Base-by-base conservation (phyloP, 768 basidiomycete genomes). In the Tylopilus plumbeoviolaceoides region DNA sequence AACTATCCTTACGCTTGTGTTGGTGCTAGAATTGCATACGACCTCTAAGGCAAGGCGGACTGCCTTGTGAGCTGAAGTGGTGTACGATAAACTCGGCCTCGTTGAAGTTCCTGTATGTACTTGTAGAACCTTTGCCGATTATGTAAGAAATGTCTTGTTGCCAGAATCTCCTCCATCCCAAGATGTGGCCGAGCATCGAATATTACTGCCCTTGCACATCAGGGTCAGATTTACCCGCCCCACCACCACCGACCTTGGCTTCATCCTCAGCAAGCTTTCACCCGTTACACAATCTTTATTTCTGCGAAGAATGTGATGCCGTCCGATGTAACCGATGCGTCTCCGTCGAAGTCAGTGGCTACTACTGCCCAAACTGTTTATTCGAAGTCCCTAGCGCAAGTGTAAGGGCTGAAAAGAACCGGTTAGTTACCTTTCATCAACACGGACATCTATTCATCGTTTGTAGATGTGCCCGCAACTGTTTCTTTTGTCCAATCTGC, bases 321-420 rank as follows among this genome's bases (percentile, higher is more conserved):
- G 81, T 99, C 41, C 78, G 94, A 51, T 99, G 97, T 66, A 90
- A 97, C 67, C 81, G 85, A 58, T 99, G 97, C 62, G 91, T 95
- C 2, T 80, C 85, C 8, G 76, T 92, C 41, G 97, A 99, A 81
- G 89, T 98, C 67, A 90, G 91, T 66, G 91, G 91, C 40, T 99
- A 98, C 69, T 98, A 92, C 70, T 99, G 97, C 67, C 97, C 97
- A 30, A 95, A 95, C 68, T 99, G 97, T 69, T 77, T 98, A 17
- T 99, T 98, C 69, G 97, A 99, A 67, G 97, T 99, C 11, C 95
- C 97, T 1, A 93, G 88, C 66, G 97, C 97, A 3, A 97, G 93
- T 62, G 97, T 99, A n/a, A 79, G 97, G 50, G 93, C 90, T 12
- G 97, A 99, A 72, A 95, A 94, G 79, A 98, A 97, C 64, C 80